Conservation (phyloP, 345 rosid species). For the Ceriops decandra region DNA sequence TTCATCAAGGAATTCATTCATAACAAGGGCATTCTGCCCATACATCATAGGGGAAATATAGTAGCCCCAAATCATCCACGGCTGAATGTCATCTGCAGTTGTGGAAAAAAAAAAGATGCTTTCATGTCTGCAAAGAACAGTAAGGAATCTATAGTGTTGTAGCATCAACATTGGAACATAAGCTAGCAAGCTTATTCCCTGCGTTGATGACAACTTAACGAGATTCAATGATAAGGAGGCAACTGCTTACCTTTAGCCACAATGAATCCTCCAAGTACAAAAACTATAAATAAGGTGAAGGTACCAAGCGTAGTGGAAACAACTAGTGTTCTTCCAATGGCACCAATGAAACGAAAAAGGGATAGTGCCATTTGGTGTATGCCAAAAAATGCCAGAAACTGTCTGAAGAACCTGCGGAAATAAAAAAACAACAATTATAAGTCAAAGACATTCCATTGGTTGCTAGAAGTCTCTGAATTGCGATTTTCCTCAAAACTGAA, state of each 20-base stretch:
- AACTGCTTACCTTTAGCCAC: slow-evolving; percentile 58
- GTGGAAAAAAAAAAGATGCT: slow-evolving; percentile 6
- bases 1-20: slow-evolving; percentile 79
- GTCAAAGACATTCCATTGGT: no score
- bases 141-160: background rate
- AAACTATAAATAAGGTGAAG: slow-evolving; percentile 63
- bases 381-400: slow-evolving; percentile 61
- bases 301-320: slow-evolving; percentile 61
- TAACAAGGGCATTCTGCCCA: slow-evolving; percentile 83
- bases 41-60: slow-evolving; percentile 91
- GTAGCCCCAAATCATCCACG: slow-evolving; percentile 86
- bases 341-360: slow-evolving; percentile 87
- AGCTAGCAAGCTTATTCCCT: background rate
- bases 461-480: background rate
- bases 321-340: slow-evolving; percentile 75
- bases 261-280: slow-evolving; percentile 84
- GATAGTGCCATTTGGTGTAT: slow-evolving; percentile 85
- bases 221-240: background rate
- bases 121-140: background rate
- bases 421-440: background rate
- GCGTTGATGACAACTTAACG: background rate
- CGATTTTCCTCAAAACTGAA: background rate
- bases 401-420: slow-evolving; percentile 61
- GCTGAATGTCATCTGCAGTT: slow-evolving; percentile 56
- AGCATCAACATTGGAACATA: background rate